Conservation (phyloP, 805 yeast genomes). For the Saccharomycodes ludwigii region DNA sequence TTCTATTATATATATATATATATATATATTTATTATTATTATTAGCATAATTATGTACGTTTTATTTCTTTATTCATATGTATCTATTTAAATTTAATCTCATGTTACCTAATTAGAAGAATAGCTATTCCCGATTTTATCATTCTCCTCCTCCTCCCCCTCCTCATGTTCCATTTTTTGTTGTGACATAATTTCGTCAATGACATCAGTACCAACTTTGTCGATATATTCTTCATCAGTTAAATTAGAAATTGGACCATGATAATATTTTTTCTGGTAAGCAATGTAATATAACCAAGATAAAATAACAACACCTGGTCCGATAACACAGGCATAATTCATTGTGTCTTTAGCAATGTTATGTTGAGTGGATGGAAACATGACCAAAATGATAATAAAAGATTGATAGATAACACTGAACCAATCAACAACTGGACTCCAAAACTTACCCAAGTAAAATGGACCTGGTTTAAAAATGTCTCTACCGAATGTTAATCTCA, state of each 20-base stretch:
- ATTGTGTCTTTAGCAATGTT: conserved; percentile 29
- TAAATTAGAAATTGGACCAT: conserved; percentile 36
- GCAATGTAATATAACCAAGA: conserved; percentile 37
- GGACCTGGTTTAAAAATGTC: conserved; percentile 46
- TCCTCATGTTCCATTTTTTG: too few relatives aligned
- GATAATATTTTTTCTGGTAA: conserved; percentile 39
- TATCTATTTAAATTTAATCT: too few relatives aligned
- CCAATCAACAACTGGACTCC: conserved; percentile 32
- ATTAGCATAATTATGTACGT: too few relatives aligned
- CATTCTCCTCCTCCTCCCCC: too few relatives aligned
- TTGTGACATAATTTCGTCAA: conserved; percentile 10
- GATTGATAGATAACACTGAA: conserved; percentile 35
- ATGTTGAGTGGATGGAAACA: conserved; percentile 42
- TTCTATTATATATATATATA: too few relatives aligned
- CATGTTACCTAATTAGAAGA: too few relatives aligned
- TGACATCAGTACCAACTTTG: conserved; percentile 14
- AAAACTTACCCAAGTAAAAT: conserved; percentile 41
- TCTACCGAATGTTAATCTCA: conserved; percentile 37
- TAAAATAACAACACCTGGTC: conserved; percentile 43
- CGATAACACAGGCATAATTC: conserved; percentile 59
- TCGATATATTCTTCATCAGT: conserved; percentile 13
- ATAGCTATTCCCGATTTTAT: too few relatives aligned
- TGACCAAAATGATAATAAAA: conserved; percentile 40
- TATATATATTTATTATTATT: too few relatives aligned
- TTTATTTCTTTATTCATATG: too few relatives aligned